phyloP scores from a whole-genome alignment of 352 stramenopile genomes.

The Pythium aquatile region DNA sequence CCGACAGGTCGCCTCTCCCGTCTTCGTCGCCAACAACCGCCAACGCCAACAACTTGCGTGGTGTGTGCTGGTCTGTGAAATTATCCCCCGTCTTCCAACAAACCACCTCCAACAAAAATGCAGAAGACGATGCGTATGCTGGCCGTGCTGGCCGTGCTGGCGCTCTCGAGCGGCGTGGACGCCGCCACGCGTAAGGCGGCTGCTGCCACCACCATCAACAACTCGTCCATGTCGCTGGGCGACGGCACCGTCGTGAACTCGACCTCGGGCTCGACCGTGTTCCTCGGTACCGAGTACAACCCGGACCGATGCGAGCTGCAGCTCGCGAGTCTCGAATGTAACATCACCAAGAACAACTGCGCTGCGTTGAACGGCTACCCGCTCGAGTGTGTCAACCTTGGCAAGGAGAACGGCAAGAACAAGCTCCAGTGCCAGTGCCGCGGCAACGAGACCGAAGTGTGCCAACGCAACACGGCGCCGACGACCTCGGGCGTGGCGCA shows the following conservation, averaged over 20 bases:
- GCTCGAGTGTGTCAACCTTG: slow-evolving; percentile 62
- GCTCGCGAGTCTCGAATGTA: slow-evolving; percentile 62
- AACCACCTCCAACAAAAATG: neutral
- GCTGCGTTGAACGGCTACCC: slow-evolving; percentile 66
- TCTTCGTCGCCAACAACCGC: slow-evolving; percentile 1
- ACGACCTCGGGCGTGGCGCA: slow-evolving; percentile 45
- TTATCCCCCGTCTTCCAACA: slow-evolving; percentile 8
- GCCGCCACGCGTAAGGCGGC: slow-evolving; percentile 26
- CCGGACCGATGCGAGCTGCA: slow-evolving; percentile 62
- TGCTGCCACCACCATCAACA: slow-evolving; percentile 7
- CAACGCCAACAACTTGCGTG: neutral
- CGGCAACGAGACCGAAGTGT: slow-evolving; percentile 37
- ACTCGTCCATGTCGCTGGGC: slow-evolving; percentile 50
- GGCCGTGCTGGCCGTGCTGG: slow-evolving; percentile 17
- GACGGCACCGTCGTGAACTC: slow-evolving; percentile 58
- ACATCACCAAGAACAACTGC: slow-evolving; percentile 38
- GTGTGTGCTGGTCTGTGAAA: slow-evolving; percentile 9
- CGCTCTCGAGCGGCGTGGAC: slow-evolving; percentile 4
- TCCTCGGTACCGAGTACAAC: slow-evolving; percentile 72
- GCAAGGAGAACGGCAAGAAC: slow-evolving; percentile 55
- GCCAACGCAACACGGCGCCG: slow-evolving; percentile 47
- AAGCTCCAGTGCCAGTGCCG: slow-evolving; percentile 70
- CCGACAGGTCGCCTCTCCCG: slow-evolving; percentile 11
- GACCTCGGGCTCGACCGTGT: slow-evolving; percentile 46
- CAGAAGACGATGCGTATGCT: slow-evolving; percentile 17